Conservation (phyloP, 2,329 filamentous ascomycete genomes). For the Ophioceras dolichostomum region DNA sequence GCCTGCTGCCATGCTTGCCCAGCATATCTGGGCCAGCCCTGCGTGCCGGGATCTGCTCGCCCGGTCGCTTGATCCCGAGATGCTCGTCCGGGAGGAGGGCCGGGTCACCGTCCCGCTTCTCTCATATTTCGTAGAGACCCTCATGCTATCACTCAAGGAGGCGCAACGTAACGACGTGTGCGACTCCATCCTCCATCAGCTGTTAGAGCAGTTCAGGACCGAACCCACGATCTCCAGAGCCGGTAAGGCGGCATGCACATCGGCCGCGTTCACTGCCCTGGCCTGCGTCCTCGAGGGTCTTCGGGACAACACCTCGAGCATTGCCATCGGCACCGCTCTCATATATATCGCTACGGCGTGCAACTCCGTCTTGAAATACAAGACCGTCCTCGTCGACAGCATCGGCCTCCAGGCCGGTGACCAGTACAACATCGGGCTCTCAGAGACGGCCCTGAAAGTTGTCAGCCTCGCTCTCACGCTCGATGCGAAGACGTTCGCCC, state of each 20-base stretch:
- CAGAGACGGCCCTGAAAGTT: constrained; percentile 46
- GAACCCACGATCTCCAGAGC: constrained; percentile 40
- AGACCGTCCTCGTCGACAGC: constrained; percentile 43
- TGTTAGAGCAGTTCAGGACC: constrained; percentile 53
- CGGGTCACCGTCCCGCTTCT: constrained; percentile 47
- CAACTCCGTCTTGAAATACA: constrained; percentile 52
- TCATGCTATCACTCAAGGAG: constrained; percentile 65
- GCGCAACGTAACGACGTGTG: constrained; percentile 70
- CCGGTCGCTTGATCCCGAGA: constrained; percentile 43
- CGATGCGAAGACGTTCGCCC: constrained; percentile 57
- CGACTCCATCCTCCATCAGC: constrained; percentile 62
- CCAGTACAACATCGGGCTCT: constrained; percentile 36
- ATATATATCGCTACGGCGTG: constrained; percentile 54
- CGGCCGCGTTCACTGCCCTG: constrained; percentile 51
- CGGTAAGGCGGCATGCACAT: constrained; percentile 48
- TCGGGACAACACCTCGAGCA: constrained; percentile 23
- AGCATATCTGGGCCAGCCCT: constrained; percentile 67
- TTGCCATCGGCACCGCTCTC: constrained; percentile 21
- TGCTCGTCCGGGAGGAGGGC: constrained; percentile 38
- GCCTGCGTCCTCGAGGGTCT: constrained; percentile 45
- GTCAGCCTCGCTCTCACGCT: constrained; percentile 55
- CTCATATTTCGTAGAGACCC: constrained; percentile 66
- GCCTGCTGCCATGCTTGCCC: constrained; percentile 67
- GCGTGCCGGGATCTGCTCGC: constrained; percentile 48
- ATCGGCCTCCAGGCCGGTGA: constrained; percentile 33